Evolutionary conservation across 2,329 filamentous ascomycete genomes (phyloP).

Genomic region (Trichoderma cornu-damae): DNA sequence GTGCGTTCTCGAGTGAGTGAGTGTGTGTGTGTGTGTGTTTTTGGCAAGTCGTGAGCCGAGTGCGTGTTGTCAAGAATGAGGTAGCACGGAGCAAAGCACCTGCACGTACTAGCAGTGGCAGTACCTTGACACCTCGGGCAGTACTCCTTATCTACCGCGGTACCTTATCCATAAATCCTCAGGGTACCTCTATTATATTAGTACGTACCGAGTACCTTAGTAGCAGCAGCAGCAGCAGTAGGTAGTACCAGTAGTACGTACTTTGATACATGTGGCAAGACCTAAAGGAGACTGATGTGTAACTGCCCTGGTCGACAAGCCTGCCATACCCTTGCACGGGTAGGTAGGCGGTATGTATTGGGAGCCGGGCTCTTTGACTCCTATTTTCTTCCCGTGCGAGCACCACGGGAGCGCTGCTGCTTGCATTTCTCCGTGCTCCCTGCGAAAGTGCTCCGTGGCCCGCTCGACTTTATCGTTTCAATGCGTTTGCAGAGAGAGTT

Average conservation of each 20-base stretch:
- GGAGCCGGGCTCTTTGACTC: background rate
- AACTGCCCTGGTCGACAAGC: background rate
- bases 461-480: background rate
- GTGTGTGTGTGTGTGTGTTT: too few species aligned
- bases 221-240: background rate
- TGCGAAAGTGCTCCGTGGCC: background rate
- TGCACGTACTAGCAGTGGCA: too few species aligned
- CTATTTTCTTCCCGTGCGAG: background rate
- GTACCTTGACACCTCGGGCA: too few species aligned
- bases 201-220: too few species aligned
- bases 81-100: too few species aligned
- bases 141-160: too few species aligned
- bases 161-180: too few species aligned
- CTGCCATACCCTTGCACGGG: background rate
- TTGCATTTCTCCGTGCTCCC: background rate
- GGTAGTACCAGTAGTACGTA: background rate
- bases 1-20: background rate
- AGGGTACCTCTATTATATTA: too few species aligned
- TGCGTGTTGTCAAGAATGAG: too few species aligned
- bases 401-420: too few species aligned
- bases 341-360: too few species aligned
- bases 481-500: background rate
- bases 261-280: background rate
- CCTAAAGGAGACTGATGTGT: background rate
- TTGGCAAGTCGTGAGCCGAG: too few species aligned